Conservation (phyloP, 768 basidiomycete genomes). For the Panaeolus papilionaceus region DNA sequence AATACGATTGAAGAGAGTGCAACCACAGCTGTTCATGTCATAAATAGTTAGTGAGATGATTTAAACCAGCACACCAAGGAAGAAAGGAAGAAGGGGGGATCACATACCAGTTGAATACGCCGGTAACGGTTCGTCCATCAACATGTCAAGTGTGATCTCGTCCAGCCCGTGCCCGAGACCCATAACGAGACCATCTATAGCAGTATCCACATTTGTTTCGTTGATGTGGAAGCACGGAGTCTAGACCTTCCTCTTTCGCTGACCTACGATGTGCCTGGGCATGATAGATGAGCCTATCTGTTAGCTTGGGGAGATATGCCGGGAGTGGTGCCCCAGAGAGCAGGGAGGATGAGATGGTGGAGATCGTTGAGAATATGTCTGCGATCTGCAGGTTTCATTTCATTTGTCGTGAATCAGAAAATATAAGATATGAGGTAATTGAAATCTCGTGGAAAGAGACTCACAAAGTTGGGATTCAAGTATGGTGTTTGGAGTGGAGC, state of each 20-base stretch:
- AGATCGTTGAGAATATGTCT: slow-evolving; percentile 47
- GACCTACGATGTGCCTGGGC: not conserved
- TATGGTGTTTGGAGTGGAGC: slow-evolving; percentile 43
- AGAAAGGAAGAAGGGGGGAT: not conserved
- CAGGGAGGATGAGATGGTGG: slow-evolving; percentile 45
- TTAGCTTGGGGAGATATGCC: slow-evolving; percentile 44
- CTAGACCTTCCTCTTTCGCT: not conserved
- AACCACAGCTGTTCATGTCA: slow-evolving; percentile 36
- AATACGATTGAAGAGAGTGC: slow-evolving; percentile 46
- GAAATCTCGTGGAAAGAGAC: slow-evolving; percentile 18
- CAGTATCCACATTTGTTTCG: not conserved
- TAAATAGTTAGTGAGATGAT: not conserved
- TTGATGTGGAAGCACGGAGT: not conserved
- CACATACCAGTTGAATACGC: slow-evolving; percentile 41
- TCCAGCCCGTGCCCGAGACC: not conserved
- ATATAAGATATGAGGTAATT: not conserved
- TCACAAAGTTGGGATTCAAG: slow-evolving; percentile 51
- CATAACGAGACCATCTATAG: not conserved
- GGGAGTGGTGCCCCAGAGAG: slow-evolving; percentile 42
- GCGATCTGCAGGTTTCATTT: slow-evolving; percentile 37
- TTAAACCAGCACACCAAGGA: not conserved
- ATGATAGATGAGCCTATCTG: slow-evolving; percentile 52
- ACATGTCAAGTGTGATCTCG: not conserved
- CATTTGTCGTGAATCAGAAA: not conserved
- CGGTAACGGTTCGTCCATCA: slow-evolving; percentile 46